phyloP scores from a whole-genome alignment of 164 flowering plant genomes.

The Cinnamomum chago region DNA sequence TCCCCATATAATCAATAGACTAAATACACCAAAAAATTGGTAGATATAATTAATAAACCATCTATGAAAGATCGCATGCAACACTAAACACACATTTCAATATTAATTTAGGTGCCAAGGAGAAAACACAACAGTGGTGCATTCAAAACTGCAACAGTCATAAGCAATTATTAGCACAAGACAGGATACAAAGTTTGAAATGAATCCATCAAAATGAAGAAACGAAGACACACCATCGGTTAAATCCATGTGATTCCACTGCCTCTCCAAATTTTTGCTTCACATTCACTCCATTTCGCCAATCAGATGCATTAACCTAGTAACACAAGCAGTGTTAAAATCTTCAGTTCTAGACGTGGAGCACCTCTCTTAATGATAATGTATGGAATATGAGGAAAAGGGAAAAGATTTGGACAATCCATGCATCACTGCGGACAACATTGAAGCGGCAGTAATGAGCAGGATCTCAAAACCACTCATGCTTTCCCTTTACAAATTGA shows the following conservation, averaged over 20 bases:
- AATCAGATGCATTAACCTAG: slow-evolving; percentile 88
- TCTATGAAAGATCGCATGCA: background rate
- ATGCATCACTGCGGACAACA: no score
- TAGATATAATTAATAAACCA: background rate
- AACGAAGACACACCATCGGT: slow-evolving; percentile 44
- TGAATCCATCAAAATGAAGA: background rate
- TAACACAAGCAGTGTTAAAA: slow-evolving; percentile 9
- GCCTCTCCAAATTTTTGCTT: slow-evolving; percentile 84
- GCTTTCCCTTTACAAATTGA: no score
- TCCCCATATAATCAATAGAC: background rate
- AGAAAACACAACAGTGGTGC: slow-evolving; percentile 1
- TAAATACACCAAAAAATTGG: background rate
- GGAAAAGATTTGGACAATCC: no score
- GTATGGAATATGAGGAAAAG: no score
- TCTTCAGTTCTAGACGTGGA: background rate
- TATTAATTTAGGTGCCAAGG: background rate
- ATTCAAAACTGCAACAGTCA: background rate
- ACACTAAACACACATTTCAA: background rate
- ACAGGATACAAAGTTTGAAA: background rate
- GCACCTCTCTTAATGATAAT: no score
- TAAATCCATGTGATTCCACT: slow-evolving; percentile 65
- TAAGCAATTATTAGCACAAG: background rate
- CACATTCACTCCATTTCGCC: slow-evolving; percentile 75
- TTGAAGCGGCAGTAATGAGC: no score
- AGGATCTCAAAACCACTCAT: no score